phyloP scores from a whole-genome alignment of 345 rosid genomes.

The Hypericum perforatum region DNA sequence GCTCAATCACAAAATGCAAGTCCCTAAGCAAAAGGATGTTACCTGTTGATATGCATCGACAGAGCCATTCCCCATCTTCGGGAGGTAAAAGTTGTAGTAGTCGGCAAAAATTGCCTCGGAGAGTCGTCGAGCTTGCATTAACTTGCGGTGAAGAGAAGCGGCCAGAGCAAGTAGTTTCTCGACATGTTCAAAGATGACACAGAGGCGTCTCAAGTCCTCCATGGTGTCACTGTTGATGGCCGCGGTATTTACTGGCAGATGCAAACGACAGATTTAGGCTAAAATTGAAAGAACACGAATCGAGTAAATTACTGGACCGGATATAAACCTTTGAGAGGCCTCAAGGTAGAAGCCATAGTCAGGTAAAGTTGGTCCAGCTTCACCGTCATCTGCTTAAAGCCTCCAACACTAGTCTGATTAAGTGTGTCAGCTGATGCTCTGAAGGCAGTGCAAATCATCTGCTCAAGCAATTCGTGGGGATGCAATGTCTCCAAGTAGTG shows the following conservation, averaged over 20 bases:
- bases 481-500: conserved; percentile 86
- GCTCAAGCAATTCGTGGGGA: conserved; percentile 91
- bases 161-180: conserved; percentile 73
- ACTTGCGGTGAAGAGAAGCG: conserved; percentile 80
- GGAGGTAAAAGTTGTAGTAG: conserved; percentile 46
- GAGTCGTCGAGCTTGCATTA: conserved; percentile 56
- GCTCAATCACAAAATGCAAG: too few relatives aligned
- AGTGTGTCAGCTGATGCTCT: conserved; percentile 88
- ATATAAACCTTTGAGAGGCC: conserved; percentile 48
- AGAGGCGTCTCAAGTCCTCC: conserved; percentile 56
- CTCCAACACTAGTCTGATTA: conserved; percentile 61
- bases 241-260: conserved; percentile 45
- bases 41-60: conserved; percentile 32
- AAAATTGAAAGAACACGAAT: conserved; percentile 5
- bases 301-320: not conserved
- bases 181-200: conserved; percentile 56
- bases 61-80: conserved; percentile 50
- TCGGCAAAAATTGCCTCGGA: conserved; percentile 64
- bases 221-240: conserved; percentile 40
- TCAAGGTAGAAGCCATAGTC: conserved; percentile 50
- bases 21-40: conserved; percentile 11
- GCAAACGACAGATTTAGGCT: conserved; percentile 3
- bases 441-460: conserved; percentile 92
- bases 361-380: conserved; percentile 68
- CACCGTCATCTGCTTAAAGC: conserved; percentile 55